These are phyloP conservation scores for Gastrodia elata DNA, from an alignment of 106 monocot species.

Conservation along the genomic window DNA sequence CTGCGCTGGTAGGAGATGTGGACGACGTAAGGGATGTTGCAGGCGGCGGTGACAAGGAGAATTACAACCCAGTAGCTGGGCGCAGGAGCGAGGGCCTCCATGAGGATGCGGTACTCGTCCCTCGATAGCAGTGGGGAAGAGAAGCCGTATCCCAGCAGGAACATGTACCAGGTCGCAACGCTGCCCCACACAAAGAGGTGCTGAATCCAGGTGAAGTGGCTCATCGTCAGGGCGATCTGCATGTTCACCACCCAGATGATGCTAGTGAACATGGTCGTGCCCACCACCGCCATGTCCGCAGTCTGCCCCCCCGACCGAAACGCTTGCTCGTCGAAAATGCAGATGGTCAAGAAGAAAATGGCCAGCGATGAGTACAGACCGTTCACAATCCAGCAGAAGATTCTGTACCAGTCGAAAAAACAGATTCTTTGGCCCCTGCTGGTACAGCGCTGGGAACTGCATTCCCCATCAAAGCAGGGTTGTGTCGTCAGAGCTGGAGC, in stretches of 20 bases:
- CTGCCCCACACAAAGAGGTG: slow-evolving; percentile 60
- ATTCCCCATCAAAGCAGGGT: not conserved
- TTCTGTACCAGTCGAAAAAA: slow-evolving; percentile 60
- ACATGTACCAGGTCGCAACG: slow-evolving; percentile 48
- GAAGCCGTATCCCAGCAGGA: slow-evolving; percentile 39
- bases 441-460: slow-evolving; percentile 74
- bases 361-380: slow-evolving; percentile 43
- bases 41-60: slow-evolving; percentile 26
- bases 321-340: slow-evolving; percentile 24
- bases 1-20: slow-evolving; percentile 29
- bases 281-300: slow-evolving; percentile 42
- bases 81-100: slow-evolving; percentile 34
- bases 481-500: not conserved
- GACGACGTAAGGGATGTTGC: slow-evolving; percentile 38
- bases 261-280: slow-evolving; percentile 63
- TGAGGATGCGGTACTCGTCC: slow-evolving; percentile 23
- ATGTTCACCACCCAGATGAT: slow-evolving; percentile 55
- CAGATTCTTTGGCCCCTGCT: slow-evolving; percentile 60
- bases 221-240: slow-evolving; percentile 57
- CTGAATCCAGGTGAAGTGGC: slow-evolving; percentile 75
- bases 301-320: slow-evolving; percentile 26
- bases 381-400: slow-evolving; percentile 61
- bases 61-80: slow-evolving; percentile 45
- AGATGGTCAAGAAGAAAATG: slow-evolving; percentile 42
- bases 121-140: slow-evolving; percentile 14